A percentile compares a stretch with the other conserved stretches of the same genome.
phyloP scores from a whole-genome alignment of 345 rosid genomes.

The Salix caprea region DNA sequence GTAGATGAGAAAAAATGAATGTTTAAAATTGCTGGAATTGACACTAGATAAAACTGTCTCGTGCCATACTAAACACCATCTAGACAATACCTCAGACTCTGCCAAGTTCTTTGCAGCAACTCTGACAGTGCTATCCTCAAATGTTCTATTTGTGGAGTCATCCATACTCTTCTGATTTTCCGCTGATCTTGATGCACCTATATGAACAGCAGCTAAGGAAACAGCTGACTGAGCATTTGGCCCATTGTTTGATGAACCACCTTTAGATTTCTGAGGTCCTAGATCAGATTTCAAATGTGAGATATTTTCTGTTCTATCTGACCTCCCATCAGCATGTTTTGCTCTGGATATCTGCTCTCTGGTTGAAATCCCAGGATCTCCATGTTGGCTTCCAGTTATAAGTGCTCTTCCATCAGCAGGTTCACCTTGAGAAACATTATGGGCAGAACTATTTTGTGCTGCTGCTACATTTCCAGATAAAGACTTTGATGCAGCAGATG shows the following conservation, averaged over 20 bases:
- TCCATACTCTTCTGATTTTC: slow-evolving; percentile 60
- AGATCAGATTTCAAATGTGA: slow-evolving; percentile 54
- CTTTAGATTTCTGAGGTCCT: slow-evolving; percentile 57
- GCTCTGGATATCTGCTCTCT: slow-evolving; percentile 61
- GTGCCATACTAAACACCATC: not conserved
- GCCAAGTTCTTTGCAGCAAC: slow-evolving; percentile 42
- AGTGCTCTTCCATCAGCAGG: slow-evolving; percentile 43
- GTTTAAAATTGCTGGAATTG: not conserved
- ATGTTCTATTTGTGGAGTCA: slow-evolving; percentile 37
- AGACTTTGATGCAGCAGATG: slow-evolving; percentile 56
- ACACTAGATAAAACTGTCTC: not conserved
- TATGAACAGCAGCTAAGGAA: slow-evolving; percentile 33
- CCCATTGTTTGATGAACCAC: slow-evolving; percentile 40
- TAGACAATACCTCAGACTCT: slow-evolving; percentile 62
- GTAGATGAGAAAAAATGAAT: not conserved
- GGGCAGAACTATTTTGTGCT: slow-evolving; percentile 48
- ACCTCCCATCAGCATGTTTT: slow-evolving; percentile 62
- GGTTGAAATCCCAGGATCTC: slow-evolving; percentile 51
- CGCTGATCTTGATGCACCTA: slow-evolving; percentile 31
- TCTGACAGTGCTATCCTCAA: slow-evolving; percentile 52
- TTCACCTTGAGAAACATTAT: slow-evolving; percentile 52
- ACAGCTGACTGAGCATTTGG: slow-evolving; percentile 45
- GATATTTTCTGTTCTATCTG: slow-evolving; percentile 50
- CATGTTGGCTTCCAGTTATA: slow-evolving; percentile 38
- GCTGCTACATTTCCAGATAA: slow-evolving; percentile 31